These are phyloP conservation scores for Aschersonia sp. DNA, from an alignment of 2,329 filamentous ascomycete genomes.

Conservation along the genomic window DNA sequence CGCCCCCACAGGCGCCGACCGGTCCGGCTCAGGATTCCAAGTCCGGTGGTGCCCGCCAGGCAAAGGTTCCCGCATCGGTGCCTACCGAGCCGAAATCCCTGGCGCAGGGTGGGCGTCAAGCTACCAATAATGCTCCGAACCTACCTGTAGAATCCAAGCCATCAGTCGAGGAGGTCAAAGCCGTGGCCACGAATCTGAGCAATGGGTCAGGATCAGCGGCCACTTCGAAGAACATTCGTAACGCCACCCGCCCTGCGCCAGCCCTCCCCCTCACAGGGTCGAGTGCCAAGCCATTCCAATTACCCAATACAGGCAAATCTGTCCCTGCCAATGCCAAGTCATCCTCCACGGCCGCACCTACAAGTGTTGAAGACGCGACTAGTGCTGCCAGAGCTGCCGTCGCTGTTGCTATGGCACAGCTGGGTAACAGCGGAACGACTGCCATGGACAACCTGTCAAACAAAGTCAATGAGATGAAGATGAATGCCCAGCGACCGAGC, in stretches of 20 bases:
- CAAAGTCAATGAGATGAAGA: slow-evolving; percentile 64
- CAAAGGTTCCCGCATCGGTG: slow-evolving; percentile 29
- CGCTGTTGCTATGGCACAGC: slow-evolving; percentile 66
- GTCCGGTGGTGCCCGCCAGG: slow-evolving; percentile 34
- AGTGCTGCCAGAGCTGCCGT: slow-evolving; percentile 63
- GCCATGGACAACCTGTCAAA: slow-evolving; percentile 57
- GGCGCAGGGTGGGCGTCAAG: slow-evolving; percentile 29
- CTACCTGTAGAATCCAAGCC: slow-evolving; percentile 58
- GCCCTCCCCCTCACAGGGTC: slow-evolving; percentile 48
- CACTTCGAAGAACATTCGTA: slow-evolving; percentile 13
- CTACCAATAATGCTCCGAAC: slow-evolving; percentile 35
- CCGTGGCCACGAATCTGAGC: slow-evolving; percentile 25
- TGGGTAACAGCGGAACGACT: slow-evolving; percentile 30
- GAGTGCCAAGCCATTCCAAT: slow-evolving; percentile 21
- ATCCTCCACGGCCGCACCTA: slow-evolving; percentile 18
- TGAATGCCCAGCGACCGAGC: slow-evolving; percentile 39
- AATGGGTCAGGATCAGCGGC: slow-evolving; percentile 21
- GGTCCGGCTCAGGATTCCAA: slow-evolving; percentile 23
- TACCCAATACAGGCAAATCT: slow-evolving; percentile 13
- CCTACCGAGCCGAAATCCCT: slow-evolving; percentile 38
- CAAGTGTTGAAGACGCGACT: slow-evolving; percentile 49
- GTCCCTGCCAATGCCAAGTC: slow-evolving; percentile 20
- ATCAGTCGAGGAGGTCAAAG: slow-evolving; percentile 28
- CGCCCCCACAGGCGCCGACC: slow-evolving; percentile 33
- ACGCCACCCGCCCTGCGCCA: slow-evolving; percentile 40